phyloP scores from a whole-genome alignment of 83 land plant species.

The Diphasiastrum complanatum region DNA sequence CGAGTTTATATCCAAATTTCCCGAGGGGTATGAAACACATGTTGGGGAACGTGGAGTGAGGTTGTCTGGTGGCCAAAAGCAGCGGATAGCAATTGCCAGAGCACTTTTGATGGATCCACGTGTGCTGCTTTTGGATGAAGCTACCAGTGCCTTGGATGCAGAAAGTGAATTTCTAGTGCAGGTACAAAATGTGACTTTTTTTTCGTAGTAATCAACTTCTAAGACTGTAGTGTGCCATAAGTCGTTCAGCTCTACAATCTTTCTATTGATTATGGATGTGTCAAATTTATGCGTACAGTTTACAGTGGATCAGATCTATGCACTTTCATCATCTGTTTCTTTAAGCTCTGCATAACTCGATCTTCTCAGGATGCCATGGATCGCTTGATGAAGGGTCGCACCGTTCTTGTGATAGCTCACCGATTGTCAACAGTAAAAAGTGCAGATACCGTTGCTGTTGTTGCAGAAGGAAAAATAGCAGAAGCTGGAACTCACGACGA shows the following conservation, averaged over 20 bases:
- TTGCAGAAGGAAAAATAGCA: conserved; percentile 76
- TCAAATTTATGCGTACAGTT: too few species aligned
- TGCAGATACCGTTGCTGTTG: conserved; percentile 87
- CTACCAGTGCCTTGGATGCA: conserved; percentile 98
- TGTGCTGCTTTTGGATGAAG: conserved; percentile 89
- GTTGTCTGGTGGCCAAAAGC: conserved; percentile 98
- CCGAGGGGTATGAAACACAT: conserved; percentile 78
- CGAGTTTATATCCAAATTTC: conserved; percentile 80
- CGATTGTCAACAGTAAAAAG: conserved; percentile 90
- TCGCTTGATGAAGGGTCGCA: conserved; percentile 92
- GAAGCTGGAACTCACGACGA: conserved; percentile 83
- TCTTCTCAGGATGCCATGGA: conserved; percentile 92
- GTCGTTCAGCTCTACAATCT: too few species aligned
- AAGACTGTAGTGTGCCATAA: too few species aligned
- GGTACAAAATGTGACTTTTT: conserved; percentile 52
- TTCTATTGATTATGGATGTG: too few species aligned
- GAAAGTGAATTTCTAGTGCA: conserved; percentile 96
- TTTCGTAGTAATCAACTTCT: background rate
- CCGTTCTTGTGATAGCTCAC: conserved; percentile 96
- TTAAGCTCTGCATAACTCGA: background rate
- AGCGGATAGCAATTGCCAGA: conserved; percentile 92
- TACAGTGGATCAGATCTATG: too few species aligned
- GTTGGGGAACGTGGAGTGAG: conserved; percentile 96
- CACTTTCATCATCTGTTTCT: too few species aligned
- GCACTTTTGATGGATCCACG: conserved; percentile 89